Conservation (phyloP, 2,329 filamentous ascomycete species). For the Paracamarosporium sp. region DNA sequence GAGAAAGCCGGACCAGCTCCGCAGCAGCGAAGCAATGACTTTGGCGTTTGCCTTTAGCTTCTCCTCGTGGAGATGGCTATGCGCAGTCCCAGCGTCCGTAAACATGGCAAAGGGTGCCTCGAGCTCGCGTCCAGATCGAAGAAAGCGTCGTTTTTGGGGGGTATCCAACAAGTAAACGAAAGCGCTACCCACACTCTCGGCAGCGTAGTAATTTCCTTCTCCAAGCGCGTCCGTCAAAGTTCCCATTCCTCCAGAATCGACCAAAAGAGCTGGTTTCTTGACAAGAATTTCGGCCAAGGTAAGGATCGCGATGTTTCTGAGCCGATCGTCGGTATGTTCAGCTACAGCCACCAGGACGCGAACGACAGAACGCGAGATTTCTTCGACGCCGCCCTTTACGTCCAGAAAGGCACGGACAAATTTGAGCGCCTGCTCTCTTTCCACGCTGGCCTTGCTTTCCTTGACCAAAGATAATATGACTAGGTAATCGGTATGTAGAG, state of each 20-base stretch:
- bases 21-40: slow-evolving; percentile 89
- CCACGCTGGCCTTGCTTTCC: slow-evolving; percentile 94
- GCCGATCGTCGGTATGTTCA: slow-evolving; percentile 81
- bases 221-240: slow-evolving; percentile 90
- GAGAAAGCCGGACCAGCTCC: slow-evolving; percentile 93
- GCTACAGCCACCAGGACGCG: slow-evolving; percentile 91
- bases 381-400: slow-evolving; percentile 87
- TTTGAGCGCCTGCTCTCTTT: slow-evolving; percentile 95
- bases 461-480: slow-evolving; percentile 93
- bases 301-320: slow-evolving; percentile 89
- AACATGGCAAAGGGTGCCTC: slow-evolving; percentile 88
- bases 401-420: slow-evolving; percentile 95
- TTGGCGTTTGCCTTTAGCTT: slow-evolving; percentile 85
- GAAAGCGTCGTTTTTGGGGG: slow-evolving; percentile 77
- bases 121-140: slow-evolving; percentile 88
- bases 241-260: slow-evolving; percentile 82
- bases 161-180: slow-evolving; percentile 90
- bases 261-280: slow-evolving; percentile 79
- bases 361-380: slow-evolving; percentile 86
- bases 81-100: slow-evolving; percentile 74
- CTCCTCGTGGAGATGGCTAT: slow-evolving; percentile 61
- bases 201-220: slow-evolving; percentile 90
- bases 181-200: slow-evolving; percentile 85
- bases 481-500: slow-evolving; percentile 88
- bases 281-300: slow-evolving; percentile 92